phyloP scores from a whole-genome alignment of 2,329 filamentous ascomycete species.

The Trichophyton verrucosum region DNA sequence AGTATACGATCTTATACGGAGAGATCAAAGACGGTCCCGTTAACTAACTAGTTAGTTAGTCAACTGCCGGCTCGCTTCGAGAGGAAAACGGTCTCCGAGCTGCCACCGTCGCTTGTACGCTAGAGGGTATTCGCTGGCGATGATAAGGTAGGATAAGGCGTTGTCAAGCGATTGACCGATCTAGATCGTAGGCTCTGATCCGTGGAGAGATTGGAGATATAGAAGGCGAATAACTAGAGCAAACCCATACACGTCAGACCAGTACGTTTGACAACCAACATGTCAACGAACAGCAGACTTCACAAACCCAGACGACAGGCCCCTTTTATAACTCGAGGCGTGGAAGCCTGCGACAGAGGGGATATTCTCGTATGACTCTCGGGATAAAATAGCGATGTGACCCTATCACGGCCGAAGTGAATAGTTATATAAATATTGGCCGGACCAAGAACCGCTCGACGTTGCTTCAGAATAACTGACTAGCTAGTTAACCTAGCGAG shows the following conservation, averaged over 20 bases:
- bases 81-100: background rate
- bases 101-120: background rate
- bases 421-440: background rate
- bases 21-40: background rate
- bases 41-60: too few relatives aligned
- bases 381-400: background rate
- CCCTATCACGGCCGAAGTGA: background rate
- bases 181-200: background rate
- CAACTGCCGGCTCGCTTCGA: background rate
- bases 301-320: too few relatives aligned
- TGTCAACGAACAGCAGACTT: too few relatives aligned
- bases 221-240: too few relatives aligned
- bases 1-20: background rate
- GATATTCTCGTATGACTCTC: background rate
- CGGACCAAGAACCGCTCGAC: background rate
- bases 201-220: background rate
- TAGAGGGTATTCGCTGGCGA: background rate
- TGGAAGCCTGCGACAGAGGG: too few relatives aligned
- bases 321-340: too few relatives aligned
- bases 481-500: too few relatives aligned
- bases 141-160: background rate
- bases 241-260: too few relatives aligned
- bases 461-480: background rate
- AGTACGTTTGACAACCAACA: too few relatives aligned
- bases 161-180: background rate